Base-by-base conservation (phyloP, 257 asterid genomes). In the Nicotiana undulata region DNA sequence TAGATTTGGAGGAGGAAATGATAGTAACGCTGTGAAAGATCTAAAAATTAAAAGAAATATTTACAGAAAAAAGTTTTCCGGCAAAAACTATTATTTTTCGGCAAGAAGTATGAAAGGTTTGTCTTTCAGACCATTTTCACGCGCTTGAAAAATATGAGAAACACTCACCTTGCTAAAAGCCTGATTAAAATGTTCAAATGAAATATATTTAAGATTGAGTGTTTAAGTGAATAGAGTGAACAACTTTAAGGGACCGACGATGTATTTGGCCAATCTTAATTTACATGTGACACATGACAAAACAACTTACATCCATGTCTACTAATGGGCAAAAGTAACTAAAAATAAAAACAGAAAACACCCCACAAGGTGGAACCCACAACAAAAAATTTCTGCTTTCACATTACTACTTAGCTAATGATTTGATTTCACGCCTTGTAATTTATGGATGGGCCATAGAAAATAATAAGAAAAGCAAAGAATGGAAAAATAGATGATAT, bases 361-460 rank as follows among this genome's bases (percentile, higher is more conserved):
- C 58, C 76, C 76, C 58, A 68, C 56, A 29, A n/a, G 10, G n/a
- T 52, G 44, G 76, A 40, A 68, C 32, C 77, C 58, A 44, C 56
- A 12, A 9, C 20, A 44, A 44, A 51, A 51, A 40, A 40, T 8
- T 70, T 70, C 34, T 5, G 34, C 58, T 70, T 70, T 44, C 13
- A 22, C 58, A 44, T 22, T 70, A 40, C 77, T 70, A 44, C 31
- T n/a, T 22, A 12, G 77, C 77, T 12, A 20, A 20, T 40, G 58
- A 70, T 70, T 70, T 44, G 34, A 70, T 70, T 70, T 20, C 24
- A 44, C 13, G 44, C 20, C 58, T 40, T 70, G 46, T 70, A 20
- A 40, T 70, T 61, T 24, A 60, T 61, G 34, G 67, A 61, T 24
- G 67, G 34, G 34, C 34, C 67, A 61, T 9, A 11, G 34, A 18